Percentiles rank a stretch among this genome's conserved stretches.
phyloP scores from a whole-genome alignment of 1,284 basidiomycete species.

The Ustilago xerochloae region DNA sequence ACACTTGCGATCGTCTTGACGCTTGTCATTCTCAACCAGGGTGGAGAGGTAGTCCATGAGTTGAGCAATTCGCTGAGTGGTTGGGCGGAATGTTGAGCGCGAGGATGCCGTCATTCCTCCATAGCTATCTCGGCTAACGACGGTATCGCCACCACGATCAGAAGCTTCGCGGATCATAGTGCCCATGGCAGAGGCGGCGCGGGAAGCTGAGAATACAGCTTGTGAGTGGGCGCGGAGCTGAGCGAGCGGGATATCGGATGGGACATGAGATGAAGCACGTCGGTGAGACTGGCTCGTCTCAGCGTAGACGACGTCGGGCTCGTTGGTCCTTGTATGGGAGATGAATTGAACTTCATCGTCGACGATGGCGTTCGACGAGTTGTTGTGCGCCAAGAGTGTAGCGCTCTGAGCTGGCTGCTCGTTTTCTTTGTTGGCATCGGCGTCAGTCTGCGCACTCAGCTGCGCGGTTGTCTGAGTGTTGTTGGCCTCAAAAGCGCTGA shows the following conservation, averaged over 20 bases:
- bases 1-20: background rate
- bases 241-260: background rate
- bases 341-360: background rate
- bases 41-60: background rate
- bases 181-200: background rate
- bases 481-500: no score
- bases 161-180: background rate
- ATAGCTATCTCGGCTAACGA: no score
- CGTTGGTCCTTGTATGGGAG: background rate
- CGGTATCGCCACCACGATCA: background rate
- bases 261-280: background rate
- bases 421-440: background rate
- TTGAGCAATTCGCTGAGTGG: background rate
- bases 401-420: background rate
- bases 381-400: background rate
- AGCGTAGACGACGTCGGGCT: background rate
- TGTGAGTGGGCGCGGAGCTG: background rate
- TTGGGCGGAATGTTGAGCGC: background rate
- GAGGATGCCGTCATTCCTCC: background rate
- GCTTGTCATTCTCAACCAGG: slow-evolving; percentile 9
- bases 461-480: background rate
- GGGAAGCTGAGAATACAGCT: background rate
- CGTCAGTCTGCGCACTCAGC: background rate
- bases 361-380: no score
- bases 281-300: background rate